A percentile compares a stretch with the other conserved stretches of the same genome.
Conservation (phyloP, 345 rosid genomes). For the Hirschfeldia incana region DNA sequence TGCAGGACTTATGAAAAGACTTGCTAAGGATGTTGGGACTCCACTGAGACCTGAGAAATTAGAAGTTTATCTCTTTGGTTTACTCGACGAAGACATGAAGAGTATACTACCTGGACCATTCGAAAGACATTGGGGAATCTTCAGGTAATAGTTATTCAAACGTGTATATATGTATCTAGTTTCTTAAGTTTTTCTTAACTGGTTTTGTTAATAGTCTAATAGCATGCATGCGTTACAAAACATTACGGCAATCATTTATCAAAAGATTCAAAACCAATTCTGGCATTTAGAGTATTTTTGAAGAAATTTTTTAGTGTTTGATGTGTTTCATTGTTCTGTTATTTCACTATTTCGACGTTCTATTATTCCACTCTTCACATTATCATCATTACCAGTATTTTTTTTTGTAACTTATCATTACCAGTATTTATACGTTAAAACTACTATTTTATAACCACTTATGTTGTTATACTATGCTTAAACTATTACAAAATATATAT, state of each 20-base stretch:
- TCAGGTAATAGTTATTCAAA: conserved; percentile 26
- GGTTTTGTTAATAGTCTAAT: not conserved
- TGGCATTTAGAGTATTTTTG: not conserved
- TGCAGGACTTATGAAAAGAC: conserved; percentile 61
- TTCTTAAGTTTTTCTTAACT: not conserved
- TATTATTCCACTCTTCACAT: not conserved
- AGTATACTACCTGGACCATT: conserved; percentile 71
- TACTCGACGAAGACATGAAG: conserved; percentile 76
- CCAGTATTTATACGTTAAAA: not conserved
- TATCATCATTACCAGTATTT: not conserved
- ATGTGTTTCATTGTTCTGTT: not conserved
- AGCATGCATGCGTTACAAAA: not conserved
- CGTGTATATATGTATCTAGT: not conserved
- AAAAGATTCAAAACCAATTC: not conserved
- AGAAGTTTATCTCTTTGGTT: conserved; percentile 61
- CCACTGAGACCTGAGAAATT: conserved; percentile 61
- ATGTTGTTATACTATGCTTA: not conserved
- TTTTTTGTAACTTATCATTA: too few species aligned
- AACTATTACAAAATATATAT: not conserved
- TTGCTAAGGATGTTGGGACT: conserved; percentile 57
- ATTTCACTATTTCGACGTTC: not conserved
- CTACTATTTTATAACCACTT: not conserved
- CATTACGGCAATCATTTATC: not conserved
- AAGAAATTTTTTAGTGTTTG: not conserved
- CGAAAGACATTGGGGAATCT: conserved; percentile 97